Percentiles rank a stretch among this genome's conserved stretches.
Evolutionary conservation across 768 basidiomycete genomes (phyloP).

Genomic region (Naganishia antarctica): DNA sequence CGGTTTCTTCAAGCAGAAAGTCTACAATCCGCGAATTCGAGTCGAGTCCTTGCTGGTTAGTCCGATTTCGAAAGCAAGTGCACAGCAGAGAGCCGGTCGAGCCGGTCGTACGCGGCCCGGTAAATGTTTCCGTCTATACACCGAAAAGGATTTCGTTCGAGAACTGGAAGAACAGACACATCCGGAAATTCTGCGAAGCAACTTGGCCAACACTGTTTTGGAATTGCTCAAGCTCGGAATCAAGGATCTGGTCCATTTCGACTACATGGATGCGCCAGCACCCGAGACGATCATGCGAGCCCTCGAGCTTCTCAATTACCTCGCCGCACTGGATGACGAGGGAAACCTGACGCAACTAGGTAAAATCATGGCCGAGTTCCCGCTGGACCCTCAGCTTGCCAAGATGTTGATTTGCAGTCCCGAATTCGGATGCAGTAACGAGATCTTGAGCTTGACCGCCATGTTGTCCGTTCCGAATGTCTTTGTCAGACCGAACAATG

Average conservation of each 20-base stretch:
- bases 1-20: constrained; percentile 95
- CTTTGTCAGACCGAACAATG: constrained; percentile 86
- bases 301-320: constrained; percentile 83
- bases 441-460: constrained; percentile 87
- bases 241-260: constrained; percentile 82
- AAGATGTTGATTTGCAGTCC: constrained; percentile 92
- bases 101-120: constrained; percentile 93
- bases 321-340: constrained; percentile 88
- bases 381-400: constrained; percentile 89
- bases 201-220: constrained; percentile 85
- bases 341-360: constrained; percentile 84
- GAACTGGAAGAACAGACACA: constrained; percentile 96
- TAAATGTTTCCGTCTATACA: constrained; percentile 94
- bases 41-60: constrained; percentile 89
- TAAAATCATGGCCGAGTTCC: constrained; percentile 93
- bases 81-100: constrained; percentile 91
- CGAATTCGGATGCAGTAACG: constrained; percentile 92
- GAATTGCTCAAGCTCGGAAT: constrained; percentile 92
- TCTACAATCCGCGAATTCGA: constrained; percentile 94
- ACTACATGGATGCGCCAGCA: constrained; percentile 79
- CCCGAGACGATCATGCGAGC: constrained; percentile 97
- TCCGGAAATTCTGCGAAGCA: constrained; percentile 90
- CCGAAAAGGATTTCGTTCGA: constrained; percentile 91
- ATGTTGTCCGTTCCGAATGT: constrained; percentile 96
- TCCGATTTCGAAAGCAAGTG: constrained; percentile 93